A percentile compares a stretch with the other conserved stretches of the same genome.
These are phyloP conservation scores for Pulveroboletus sp. DNA, from an alignment of 768 basidiomycete genomes.

Conservation along the genomic window DNA sequence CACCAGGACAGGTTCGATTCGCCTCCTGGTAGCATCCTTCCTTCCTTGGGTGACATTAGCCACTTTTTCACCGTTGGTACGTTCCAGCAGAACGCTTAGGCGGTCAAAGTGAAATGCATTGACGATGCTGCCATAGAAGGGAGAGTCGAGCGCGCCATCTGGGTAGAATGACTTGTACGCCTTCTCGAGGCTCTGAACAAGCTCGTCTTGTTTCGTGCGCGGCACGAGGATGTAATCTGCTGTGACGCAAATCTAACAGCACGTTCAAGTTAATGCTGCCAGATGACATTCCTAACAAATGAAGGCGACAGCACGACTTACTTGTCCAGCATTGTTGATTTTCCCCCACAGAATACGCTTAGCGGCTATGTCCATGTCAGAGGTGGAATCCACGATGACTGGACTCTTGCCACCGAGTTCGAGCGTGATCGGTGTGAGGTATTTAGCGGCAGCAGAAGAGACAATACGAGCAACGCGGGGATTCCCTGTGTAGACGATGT, in stretches of 20 bases:
- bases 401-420: conserved; percentile 43
- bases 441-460: conserved; percentile 25
- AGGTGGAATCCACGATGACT: conserved; percentile 42
- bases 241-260: conserved; percentile 39
- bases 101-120: conserved; percentile 53
- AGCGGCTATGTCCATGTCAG: conserved; percentile 50
- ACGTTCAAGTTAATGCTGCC: not conserved
- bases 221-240: conserved; percentile 48
- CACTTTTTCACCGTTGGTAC: conserved; percentile 57
- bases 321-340: conserved; percentile 63
- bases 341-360: conserved; percentile 70
- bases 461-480: conserved; percentile 24
- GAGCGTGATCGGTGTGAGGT: conserved; percentile 34
- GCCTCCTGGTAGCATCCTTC: conserved; percentile 36
- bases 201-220: conserved; percentile 40
- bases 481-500: conserved; percentile 40
- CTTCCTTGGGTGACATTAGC: conserved; percentile 43
- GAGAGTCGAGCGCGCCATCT: too few species aligned
- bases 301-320: conserved; percentile 9
- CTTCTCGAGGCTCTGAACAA: conserved; percentile 45
- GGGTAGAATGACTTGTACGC: conserved; percentile 45
- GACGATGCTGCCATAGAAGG: too few species aligned
- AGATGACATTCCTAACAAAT: not conserved
- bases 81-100: conserved; percentile 46
- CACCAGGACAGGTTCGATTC: conserved; percentile 61